Percentiles rank a stretch among this genome's conserved stretches.
phyloP scores from a whole-genome alignment of 2,329 filamentous ascomycete genomes.

The Claviceps spartinae region DNA sequence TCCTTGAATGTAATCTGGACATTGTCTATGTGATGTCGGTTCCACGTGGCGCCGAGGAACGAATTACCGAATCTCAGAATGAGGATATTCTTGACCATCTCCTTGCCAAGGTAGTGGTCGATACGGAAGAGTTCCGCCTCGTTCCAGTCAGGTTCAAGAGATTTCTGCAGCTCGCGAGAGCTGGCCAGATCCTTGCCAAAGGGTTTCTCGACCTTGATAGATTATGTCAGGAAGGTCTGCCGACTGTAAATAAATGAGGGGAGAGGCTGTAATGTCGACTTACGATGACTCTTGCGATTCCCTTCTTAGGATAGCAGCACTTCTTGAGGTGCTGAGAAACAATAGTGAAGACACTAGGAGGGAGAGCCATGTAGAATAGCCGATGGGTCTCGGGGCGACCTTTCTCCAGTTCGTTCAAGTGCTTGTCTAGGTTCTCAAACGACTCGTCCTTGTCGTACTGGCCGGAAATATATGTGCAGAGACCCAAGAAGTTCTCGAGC shows the following conservation, averaged over 20 bases:
- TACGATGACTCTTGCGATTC: conserved; percentile 89
- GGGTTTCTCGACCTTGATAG: conserved; percentile 80
- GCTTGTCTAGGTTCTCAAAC: conserved; percentile 72
- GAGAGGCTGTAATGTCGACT: conserved; percentile 3
- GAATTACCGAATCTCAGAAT: conserved; percentile 97
- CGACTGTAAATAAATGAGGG: no score
- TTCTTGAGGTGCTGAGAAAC: conserved; percentile 95
- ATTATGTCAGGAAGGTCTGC: background rate
- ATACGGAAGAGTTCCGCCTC: conserved; percentile 99
- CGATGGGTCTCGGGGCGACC: conserved; percentile 73
- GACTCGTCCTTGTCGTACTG: conserved; percentile 97
- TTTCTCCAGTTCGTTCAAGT: conserved; percentile 75
- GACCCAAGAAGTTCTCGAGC: conserved; percentile 72
- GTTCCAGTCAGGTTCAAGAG: conserved; percentile 93
- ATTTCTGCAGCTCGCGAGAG: conserved; percentile 88
- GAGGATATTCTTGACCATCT: conserved; percentile 99
- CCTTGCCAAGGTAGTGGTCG: conserved; percentile 98
- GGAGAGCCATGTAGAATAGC: conserved; percentile 98
- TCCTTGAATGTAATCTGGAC: conserved; percentile 99
- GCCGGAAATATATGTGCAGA: conserved; percentile 90
- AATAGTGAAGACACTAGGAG: conserved; percentile 93
- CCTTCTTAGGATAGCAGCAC: conserved; percentile 86
- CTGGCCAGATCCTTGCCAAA: conserved; percentile 95
- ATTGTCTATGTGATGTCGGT: conserved; percentile 98
- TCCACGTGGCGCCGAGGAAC: conserved; percentile 97